These are phyloP conservation scores for Dendrobium nobile DNA, from an alignment of 106 monocot genomes.

Conservation along the genomic window DNA sequence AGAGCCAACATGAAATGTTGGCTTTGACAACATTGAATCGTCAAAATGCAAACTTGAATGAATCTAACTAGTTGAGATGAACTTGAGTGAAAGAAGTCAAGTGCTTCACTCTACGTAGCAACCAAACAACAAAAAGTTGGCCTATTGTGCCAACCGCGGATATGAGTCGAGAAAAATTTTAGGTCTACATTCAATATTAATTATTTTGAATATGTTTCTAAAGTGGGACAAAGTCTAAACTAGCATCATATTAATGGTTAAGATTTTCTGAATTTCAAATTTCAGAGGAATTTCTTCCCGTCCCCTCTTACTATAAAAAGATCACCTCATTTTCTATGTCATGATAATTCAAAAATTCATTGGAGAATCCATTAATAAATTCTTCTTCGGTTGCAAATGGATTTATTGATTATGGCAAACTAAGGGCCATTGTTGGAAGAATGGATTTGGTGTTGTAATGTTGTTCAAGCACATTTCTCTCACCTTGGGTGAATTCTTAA, in stretches of 20 bases:
- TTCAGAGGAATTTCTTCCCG: background rate
- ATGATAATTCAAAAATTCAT: too few relatives aligned
- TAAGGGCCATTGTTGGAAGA: too few relatives aligned
- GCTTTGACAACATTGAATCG: background rate
- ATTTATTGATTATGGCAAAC: too few relatives aligned
- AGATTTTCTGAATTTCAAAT: background rate
- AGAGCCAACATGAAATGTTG: background rate
- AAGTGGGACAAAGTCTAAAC: background rate
- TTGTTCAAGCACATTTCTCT: too few relatives aligned
- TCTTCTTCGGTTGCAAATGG: too few relatives aligned
- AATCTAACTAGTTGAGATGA: background rate
- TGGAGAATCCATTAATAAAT: too few relatives aligned
- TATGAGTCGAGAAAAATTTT: background rate
- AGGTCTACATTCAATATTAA: background rate
- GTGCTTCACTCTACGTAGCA: background rate
- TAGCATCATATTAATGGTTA: background rate
- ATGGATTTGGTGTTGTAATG: too few relatives aligned
- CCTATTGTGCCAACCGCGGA: background rate
- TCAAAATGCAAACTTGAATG: background rate
- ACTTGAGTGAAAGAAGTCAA: background rate
- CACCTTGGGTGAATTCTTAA: too few relatives aligned
- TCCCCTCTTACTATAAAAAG: too few relatives aligned
- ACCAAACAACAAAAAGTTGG: background rate
- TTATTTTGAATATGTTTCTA: background rate
- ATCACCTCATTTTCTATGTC: too few relatives aligned